Evolutionary conservation across 2,329 filamentous ascomycete genomes (phyloP).

Genomic region (Phyllosticta paracitricarpa): DNA sequence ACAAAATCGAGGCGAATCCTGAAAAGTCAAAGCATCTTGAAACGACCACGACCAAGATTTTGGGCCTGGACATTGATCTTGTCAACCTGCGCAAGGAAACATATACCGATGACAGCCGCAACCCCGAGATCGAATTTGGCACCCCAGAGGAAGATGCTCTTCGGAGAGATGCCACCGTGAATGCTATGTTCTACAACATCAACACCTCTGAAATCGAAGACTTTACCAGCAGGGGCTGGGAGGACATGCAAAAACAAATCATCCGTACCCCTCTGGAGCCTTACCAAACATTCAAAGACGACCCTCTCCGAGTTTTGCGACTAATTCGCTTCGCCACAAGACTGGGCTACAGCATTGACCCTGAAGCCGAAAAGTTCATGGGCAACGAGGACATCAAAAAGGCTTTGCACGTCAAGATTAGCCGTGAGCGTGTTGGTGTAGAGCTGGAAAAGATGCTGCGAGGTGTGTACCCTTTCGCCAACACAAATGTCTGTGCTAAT

Average conservation of each 20-base stretch:
- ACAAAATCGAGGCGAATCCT: constrained; percentile 85
- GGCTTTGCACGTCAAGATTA: constrained; percentile 80
- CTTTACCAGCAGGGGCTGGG: constrained; percentile 62
- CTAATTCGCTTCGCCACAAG: constrained; percentile 85
- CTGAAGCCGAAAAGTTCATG: constrained; percentile 63
- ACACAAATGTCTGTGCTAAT: constrained; percentile 18
- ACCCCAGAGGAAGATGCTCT: constrained; percentile 83
- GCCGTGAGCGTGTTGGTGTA: constrained; percentile 74
- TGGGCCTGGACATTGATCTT: constrained; percentile 83
- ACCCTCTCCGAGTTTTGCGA: constrained; percentile 77
- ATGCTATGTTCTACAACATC: constrained; percentile 92
- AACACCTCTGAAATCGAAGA: constrained; percentile 73
- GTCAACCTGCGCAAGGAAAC: constrained; percentile 91
- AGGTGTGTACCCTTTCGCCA: constrained; percentile 30
- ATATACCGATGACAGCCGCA: constrained; percentile 79
- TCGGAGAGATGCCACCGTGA: constrained; percentile 84
- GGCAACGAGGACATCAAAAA: constrained; percentile 64
- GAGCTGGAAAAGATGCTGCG: constrained; percentile 89
- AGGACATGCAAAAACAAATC: constrained; percentile 61
- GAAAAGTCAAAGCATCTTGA: constrained; percentile 96
- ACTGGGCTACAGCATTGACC: constrained; percentile 68
- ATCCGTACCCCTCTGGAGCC: constrained; percentile 83
- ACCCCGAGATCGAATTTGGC: constrained; percentile 87
- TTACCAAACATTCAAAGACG: constrained; percentile 86
- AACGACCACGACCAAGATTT: constrained; percentile 75